Base-by-base conservation (phyloP, 805 yeast species). In the Ogataea methylovora region DNA sequence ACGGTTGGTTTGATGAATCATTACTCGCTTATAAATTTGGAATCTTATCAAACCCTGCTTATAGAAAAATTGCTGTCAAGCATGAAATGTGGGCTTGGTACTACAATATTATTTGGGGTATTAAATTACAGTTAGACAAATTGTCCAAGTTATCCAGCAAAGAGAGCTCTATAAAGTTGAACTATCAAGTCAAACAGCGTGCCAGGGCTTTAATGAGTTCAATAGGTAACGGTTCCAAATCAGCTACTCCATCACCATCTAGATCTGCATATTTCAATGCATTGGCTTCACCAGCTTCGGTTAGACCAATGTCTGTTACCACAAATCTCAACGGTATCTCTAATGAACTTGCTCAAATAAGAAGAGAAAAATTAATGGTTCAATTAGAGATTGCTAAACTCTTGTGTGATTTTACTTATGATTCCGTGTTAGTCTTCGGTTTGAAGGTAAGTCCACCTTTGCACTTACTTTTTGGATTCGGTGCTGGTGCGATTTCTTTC, bases 51-150 rank as follows among this genome's bases (percentile, higher is more conserved):
- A 65, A 68, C 35, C 34, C 36, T 4, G 43, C 60, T 2, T 48
- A 62, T 26, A 61, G 61, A 32, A 37, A 49, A 11, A 42, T 70
- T 33, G 76, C 73, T 5, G 54, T 59, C 4, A 65, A 66, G 46
- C 85, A 82, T 51, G 85, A 78, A 53, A 63, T 77, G 2, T 58
- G 71, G 25, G 76, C 84, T 0, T 81, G 90, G 88, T 77, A 76
- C 58, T 66, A 67, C 35, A 83, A 76, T 47, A 74, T 83, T 14
- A 42, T 80, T 37, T 52, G 78, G 12, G 76, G 76, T 1, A 51
- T 79, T 33, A 71, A 73, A 49, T 68, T 68, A 36, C 71, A 76
- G 16, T 65, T 67, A 49, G 56, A 52, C 13, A 61, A 63, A 35
- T 56, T 74, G 33, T 58, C 58, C 27, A 48, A 48, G n/a, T 56